Percentiles rank a stretch among this genome's conserved stretches.
phyloP scores from a whole-genome alignment of 306 rosid species.

The Oxytropis ochrocephala region DNA sequence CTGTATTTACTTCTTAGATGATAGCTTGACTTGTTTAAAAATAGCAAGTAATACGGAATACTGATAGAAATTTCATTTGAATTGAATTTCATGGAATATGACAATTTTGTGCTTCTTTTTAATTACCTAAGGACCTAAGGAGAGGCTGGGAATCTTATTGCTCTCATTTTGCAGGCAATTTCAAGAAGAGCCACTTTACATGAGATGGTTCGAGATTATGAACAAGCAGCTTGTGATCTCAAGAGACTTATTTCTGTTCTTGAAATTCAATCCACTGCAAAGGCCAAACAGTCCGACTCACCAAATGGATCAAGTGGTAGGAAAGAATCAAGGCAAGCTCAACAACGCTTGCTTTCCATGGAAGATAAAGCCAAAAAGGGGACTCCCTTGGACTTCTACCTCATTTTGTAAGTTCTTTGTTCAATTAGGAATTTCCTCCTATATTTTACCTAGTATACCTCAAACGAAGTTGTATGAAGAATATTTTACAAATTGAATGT shows the following conservation, averaged over 20 bases:
- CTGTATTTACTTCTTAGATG: background rate
- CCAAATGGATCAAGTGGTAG: constrained; percentile 46
- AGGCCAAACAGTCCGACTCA: constrained; percentile 34
- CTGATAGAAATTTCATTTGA: constrained; percentile 1
- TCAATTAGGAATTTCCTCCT: constrained; percentile 4
- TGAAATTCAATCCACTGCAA: constrained; percentile 57
- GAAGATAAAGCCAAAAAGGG: constrained; percentile 70
- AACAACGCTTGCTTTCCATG: constrained; percentile 37
- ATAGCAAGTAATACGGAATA: background rate
- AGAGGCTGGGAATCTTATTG: constrained; percentile 15
- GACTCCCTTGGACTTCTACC: constrained; percentile 65
- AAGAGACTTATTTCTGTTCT: constrained; percentile 49
- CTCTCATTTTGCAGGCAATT: constrained; percentile 54
- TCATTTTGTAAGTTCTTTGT: constrained; percentile 69
- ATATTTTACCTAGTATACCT: constrained; percentile 2
- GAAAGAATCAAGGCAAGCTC: constrained; percentile 67
- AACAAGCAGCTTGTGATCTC: constrained; percentile 69
- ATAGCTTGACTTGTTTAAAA: constrained; percentile 2
- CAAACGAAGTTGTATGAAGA: background rate
- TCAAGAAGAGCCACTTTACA: constrained; percentile 87
- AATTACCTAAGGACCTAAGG: background rate
- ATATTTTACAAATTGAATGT: background rate
- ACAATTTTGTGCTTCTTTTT: background rate
- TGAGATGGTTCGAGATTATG: constrained; percentile 80
- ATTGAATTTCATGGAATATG: constrained; percentile 5